Base-by-base conservation (phyloP, 2,329 filamentous ascomycete species). In the Ophiostoma perfectum region DNA sequence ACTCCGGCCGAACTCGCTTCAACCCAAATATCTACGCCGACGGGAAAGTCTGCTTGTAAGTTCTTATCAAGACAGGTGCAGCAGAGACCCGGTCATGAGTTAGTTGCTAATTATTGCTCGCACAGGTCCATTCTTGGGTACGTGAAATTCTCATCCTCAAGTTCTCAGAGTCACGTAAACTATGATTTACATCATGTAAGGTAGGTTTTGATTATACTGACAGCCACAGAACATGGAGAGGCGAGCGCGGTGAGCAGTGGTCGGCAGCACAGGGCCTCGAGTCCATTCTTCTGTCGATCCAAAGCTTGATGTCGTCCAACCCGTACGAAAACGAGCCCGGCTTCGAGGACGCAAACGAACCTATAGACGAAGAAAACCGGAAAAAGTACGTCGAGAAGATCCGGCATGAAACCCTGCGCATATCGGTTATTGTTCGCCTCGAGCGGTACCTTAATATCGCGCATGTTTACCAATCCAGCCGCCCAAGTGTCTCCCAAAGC, bases 271-370 rank as follows among this genome's bases (percentile, higher is more conserved):
- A 98, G 77, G 94, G 95, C 6, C 82, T 99, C 0, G 95, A 98
- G 77, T 98, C 94, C 0, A 92, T 98, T 65, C 79, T 99, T 64
- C 86, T 98, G 67, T 98, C 94, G 5, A 97, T 99, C 69, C 95
- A 99, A 78, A 97, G 93, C 77, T 82, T 99, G 62, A 93, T 99
- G 90, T 97, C 93, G 0, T 80, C 87, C 41, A 97, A 97, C 74
- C 95, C 94, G 0, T 98, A 97, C 78, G 92, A 95, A 76, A 97
- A 98, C 74, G 95, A 99, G 77, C 95, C 95, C 1, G 95, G 95
- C 5, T 97, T 92, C 73, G 94, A 98, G 76, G 85, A 90, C 70
- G 86, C 88, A 12, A 89, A 89, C 63, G 83, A 85, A 8, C 79
- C 83, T 0, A 79, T 83, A 4, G 92, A 96, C 76, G 87, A 88